Evolutionary conservation across 2,329 filamentous ascomycete genomes (phyloP).

Genomic region (Cercospora nicotianae): DNA sequence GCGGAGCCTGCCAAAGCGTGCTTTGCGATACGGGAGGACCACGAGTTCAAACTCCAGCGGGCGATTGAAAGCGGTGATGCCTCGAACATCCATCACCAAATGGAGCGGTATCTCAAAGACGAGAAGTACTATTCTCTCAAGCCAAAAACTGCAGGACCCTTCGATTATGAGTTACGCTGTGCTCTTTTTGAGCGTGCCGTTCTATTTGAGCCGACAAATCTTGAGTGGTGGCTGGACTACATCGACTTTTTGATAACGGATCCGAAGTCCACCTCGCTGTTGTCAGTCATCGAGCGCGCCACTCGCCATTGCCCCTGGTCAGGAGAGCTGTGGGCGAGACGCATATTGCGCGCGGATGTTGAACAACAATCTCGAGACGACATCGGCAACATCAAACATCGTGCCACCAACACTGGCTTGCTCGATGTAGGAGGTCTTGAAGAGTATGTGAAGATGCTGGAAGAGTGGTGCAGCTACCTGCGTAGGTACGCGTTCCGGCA

Average conservation of each 20-base stretch:
- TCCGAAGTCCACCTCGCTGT: slow-evolving; percentile 48
- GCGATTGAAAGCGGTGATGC: slow-evolving; percentile 59
- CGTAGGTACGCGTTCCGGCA: slow-evolving; percentile 78
- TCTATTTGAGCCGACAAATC: slow-evolving; percentile 69
- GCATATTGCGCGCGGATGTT: slow-evolving; percentile 80
- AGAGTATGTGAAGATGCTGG: slow-evolving; percentile 85
- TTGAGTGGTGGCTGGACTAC: slow-evolving; percentile 80
- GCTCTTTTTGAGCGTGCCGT: slow-evolving; percentile 77
- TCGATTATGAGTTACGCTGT: slow-evolving; percentile 56
- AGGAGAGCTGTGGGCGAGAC: slow-evolving; percentile 84
- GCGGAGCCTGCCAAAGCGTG: slow-evolving; percentile 64
- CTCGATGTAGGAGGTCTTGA: slow-evolving; percentile 84
- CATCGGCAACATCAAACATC: slow-evolving; percentile 78
- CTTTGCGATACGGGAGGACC: slow-evolving; percentile 59
- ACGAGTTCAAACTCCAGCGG: slow-evolving; percentile 65
- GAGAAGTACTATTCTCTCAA: slow-evolving; percentile 64
- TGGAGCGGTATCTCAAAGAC: slow-evolving; percentile 77
- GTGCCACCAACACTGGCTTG: slow-evolving; percentile 80
- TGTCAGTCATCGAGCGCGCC: slow-evolving; percentile 75
- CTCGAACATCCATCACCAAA: slow-evolving; percentile 56
- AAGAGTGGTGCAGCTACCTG: slow-evolving; percentile 92
- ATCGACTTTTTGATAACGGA: slow-evolving; percentile 66
- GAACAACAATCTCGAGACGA: slow-evolving; percentile 73
- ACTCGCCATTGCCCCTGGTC: slow-evolving; percentile 93
- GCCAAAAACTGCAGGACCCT: slow-evolving; percentile 35